These are phyloP conservation scores for Trametes cubensis DNA, from an alignment of 768 basidiomycete genomes.

Conservation along the genomic window DNA sequence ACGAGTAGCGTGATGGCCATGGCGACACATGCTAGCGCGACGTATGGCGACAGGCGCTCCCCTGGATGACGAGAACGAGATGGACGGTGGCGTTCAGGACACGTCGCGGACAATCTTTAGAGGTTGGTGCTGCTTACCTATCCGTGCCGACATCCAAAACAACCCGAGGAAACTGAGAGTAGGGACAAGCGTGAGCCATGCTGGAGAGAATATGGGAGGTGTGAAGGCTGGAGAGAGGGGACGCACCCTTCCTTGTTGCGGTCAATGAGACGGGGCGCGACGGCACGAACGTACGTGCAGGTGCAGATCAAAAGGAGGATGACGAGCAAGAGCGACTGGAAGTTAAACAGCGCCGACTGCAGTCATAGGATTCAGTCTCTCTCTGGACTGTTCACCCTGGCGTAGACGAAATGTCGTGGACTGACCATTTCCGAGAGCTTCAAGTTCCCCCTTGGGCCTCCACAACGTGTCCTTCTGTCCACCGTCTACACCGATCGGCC, in stretches of 20 bases:
- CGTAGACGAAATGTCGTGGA: too few species aligned
- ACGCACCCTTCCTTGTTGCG: constrained; percentile 90
- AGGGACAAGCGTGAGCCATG: background rate
- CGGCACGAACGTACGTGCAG: constrained; percentile 91
- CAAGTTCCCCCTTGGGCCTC: too few species aligned
- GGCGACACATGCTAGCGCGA: constrained; percentile 86
- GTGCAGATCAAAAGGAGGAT: constrained; percentile 95
- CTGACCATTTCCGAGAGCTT: too few species aligned
- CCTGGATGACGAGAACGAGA: constrained; percentile 48
- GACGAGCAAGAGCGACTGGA: constrained; percentile 92
- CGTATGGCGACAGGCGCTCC: constrained; percentile 94
- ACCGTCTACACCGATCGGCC: too few species aligned
- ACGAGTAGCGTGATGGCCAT: constrained; percentile 83
- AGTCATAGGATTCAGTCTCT: too few species aligned
- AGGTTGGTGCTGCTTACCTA: constrained; percentile 74
- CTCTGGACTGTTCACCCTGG: too few species aligned
- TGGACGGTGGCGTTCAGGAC: background rate
- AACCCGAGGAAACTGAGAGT: constrained; percentile 78
- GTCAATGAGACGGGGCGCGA: constrained; percentile 88
- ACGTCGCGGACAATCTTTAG: too few species aligned
- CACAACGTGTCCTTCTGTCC: too few species aligned
- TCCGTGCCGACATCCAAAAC: constrained; percentile 94
- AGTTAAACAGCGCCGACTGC: constrained; percentile 96
- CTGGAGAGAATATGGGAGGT: background rate
- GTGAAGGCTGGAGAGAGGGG: background rate